A percentile compares a stretch with the other conserved stretches of the same genome.
phyloP scores from a whole-genome alignment of 371 early-diverging fungal species.

The Mucor plumbeus region DNA sequence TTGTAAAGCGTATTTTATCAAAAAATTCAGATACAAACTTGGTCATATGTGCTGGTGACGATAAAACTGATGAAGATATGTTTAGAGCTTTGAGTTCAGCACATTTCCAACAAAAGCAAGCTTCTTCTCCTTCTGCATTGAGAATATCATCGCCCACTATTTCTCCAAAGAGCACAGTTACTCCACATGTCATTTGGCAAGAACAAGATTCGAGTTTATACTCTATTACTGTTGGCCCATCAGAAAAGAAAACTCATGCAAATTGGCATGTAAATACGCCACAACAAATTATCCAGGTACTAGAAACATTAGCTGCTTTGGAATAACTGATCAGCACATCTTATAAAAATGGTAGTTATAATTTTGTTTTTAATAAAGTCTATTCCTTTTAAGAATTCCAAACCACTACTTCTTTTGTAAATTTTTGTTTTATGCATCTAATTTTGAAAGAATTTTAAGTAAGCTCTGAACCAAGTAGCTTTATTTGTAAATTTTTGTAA shows the following conservation, averaged over 20 bases:
- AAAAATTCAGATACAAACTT: conserved; percentile 77
- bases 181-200: conserved; percentile 13
- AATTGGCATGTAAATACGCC: conserved; percentile 75
- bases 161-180: conserved; percentile 22
- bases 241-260: conserved; percentile 82
- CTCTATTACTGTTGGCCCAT: conserved; percentile 75
- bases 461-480: no score
- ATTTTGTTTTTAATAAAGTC: no score
- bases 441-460: no score
- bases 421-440: no score
- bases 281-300: conserved; percentile 42
- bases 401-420: no score
- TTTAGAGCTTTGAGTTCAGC: conserved; percentile 58
- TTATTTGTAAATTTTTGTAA: no score
- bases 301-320: conserved; percentile 1
- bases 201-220: conserved; percentile 18
- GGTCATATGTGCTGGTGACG: conserved; percentile 95
- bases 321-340: neutral
- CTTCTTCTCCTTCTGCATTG: neutral
- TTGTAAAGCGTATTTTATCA: conserved; percentile 81
- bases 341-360: neutral
- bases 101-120: conserved; percentile 13
- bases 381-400: no score
- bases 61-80: conserved; percentile 98
- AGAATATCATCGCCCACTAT: neutral